Conservation (phyloP, 1,284 basidiomycete species). For the Trametes polyzona region DNA sequence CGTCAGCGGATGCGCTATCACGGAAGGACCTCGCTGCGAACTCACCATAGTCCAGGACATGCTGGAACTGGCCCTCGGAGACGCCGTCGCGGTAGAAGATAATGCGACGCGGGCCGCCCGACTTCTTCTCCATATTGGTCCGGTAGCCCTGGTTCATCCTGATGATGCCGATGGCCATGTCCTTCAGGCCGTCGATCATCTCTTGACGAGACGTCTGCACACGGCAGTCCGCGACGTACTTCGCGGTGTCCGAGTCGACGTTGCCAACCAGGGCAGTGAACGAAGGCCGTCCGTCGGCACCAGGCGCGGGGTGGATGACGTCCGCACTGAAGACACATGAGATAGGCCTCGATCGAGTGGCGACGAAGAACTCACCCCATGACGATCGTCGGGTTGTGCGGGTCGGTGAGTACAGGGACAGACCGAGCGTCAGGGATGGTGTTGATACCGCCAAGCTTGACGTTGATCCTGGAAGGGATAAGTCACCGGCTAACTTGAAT, state of each 20-base stretch:
- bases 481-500: not conserved
- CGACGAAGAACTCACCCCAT: conserved; percentile 51
- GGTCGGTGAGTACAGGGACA: conserved; percentile 64
- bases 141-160: conserved; percentile 61
- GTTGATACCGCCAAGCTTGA: conserved; percentile 82
- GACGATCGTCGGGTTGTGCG: conserved; percentile 72
- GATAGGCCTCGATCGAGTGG: not conserved
- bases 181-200: conserved; percentile 71
- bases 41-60: conserved; percentile 65
- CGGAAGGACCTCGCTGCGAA: conserved; percentile 2
- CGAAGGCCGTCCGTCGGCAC: conserved; percentile 71
- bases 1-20: conserved; percentile 4
- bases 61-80: conserved; percentile 77
- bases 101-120: conserved; percentile 60
- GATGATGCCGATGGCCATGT: conserved; percentile 60
- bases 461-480: conserved; percentile 62
- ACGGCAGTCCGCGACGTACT: conserved; percentile 55
- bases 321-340: conserved; percentile 58
- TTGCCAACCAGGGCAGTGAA: conserved; percentile 78
- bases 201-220: conserved; percentile 73
- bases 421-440: conserved; percentile 67
- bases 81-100: conserved; percentile 83
- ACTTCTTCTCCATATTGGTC: conserved; percentile 53
- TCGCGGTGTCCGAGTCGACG: conserved; percentile 67
- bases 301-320: conserved; percentile 79